Conservation (phyloP, 2,329 filamentous ascomycete species). For the Albophoma yamanashiensis region DNA sequence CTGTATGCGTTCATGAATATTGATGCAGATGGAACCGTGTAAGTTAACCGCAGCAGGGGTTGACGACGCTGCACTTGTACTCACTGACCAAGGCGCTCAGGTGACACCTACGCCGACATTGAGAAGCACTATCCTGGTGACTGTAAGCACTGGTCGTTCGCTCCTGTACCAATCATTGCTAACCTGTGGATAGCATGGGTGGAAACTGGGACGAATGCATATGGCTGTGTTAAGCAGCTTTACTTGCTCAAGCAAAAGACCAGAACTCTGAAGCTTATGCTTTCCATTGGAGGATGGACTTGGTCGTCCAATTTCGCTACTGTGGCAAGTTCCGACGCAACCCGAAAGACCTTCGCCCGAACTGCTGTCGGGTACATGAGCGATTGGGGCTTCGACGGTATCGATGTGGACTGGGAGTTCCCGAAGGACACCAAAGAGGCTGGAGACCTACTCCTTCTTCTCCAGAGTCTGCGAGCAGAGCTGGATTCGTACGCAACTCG, state of each 20-base stretch:
- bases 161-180: not conserved
- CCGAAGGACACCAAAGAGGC: conserved; percentile 23
- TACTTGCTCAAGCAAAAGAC: conserved; percentile 65
- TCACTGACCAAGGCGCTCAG: conserved; percentile 36
- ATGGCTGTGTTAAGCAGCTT: conserved; percentile 69
- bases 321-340: conserved; percentile 47
- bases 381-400: conserved; percentile 53
- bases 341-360: conserved; percentile 55
- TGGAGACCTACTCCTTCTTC: conserved; percentile 27
- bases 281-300: conserved; percentile 77
- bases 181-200: conserved; percentile 24
- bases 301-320: conserved; percentile 64
- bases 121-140: conserved; percentile 62
- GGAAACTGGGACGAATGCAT: conserved; percentile 56
- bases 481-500: conserved; percentile 34
- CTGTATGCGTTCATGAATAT: conserved; percentile 75
- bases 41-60: conserved; percentile 20
- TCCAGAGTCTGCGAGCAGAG: conserved; percentile 28
- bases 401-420: conserved; percentile 31
- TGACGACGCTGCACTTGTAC: too few relatives aligned
- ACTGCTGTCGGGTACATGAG: conserved; percentile 59
- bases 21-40: conserved; percentile 59
- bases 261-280: conserved; percentile 62
- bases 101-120: conserved; percentile 54
- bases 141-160: conserved; percentile 34